Base-by-base conservation (phyloP, 495 filamentous ascomycete genomes). In the Podospora tetraspora region DNA sequence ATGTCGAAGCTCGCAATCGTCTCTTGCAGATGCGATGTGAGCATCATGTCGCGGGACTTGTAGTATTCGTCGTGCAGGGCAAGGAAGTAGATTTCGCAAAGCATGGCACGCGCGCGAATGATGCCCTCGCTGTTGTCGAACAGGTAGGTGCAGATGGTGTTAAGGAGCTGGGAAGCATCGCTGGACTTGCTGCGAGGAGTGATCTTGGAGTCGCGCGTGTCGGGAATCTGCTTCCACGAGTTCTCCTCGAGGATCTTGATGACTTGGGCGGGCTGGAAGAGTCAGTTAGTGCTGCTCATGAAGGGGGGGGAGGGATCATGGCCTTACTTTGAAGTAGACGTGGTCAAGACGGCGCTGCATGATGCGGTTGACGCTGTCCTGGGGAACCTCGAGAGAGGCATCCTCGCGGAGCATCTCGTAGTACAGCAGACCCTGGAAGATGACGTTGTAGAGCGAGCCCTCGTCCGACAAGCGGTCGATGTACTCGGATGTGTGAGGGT, bases 1-100 rank as follows among this genome's bases (percentile, higher is more conserved):
- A 99, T 90, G 74, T 98, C 95, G 78, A 97, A 97, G 79, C 89
- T 96, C 79, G 85, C 82, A 78, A 98, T 97, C 70, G 89, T 96
- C 82, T 99, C 95, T 75, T 97, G 92, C 74, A 99, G 81, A 81
- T 99, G 95, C n/a, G 96, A 98, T 91, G 98, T 98, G 76, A 99
- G 87, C 90, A 98, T 94, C 89, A 98, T 92, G 79, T 99, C 95
- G 72, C 96, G 92, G 74, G 95, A 91, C 74, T 90, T 91, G 85
- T 96, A 98, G 84, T 97, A 98, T 67, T 97, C 88, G 78, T 98
- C 94, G 78, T 99, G 95, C 59, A 98, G 85, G 37, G 95, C 95
- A 63, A 97, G 87, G 89, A 95, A 97, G 83, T 98, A 99, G 67
- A 98, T 94, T 80, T 98, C 93, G 84, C 92, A 97, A 62, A 99